Evolutionary conservation across 2,329 filamentous ascomycete genomes (phyloP).

Genomic region (Cladophialophora chaetospira): DNA sequence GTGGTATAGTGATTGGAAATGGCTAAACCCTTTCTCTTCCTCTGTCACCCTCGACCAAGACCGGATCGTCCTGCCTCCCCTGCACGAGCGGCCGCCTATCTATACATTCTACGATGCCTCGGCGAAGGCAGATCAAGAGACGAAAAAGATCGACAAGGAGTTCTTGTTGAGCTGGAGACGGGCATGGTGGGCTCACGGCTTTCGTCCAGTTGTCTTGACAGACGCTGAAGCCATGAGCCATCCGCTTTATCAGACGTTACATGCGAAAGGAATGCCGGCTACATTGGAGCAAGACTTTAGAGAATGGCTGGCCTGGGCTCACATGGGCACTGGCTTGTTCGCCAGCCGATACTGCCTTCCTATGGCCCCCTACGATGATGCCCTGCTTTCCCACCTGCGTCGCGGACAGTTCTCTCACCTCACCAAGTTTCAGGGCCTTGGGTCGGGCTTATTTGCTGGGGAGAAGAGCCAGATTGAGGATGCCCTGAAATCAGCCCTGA

Average conservation of each 20-base stretch:
- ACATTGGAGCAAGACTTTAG: slow-evolving; percentile 70
- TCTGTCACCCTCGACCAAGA: slow-evolving; percentile 78
- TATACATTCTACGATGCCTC: slow-evolving; percentile 89
- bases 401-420: slow-evolving; percentile 72
- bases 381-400: slow-evolving; percentile 70
- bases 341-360: slow-evolving; percentile 79
- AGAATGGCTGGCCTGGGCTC: slow-evolving; percentile 90
- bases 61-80: slow-evolving; percentile 77
- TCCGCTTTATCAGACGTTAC: slow-evolving; percentile 72
- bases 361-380: slow-evolving; percentile 75
- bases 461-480: slow-evolving; percentile 64
- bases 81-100: slow-evolving; percentile 69
- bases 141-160: slow-evolving; percentile 72
- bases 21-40: slow-evolving; percentile 86
- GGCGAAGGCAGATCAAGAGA: slow-evolving; percentile 62
- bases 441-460: slow-evolving; percentile 72
- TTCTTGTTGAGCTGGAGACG: slow-evolving; percentile 84
- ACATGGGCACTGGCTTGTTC: slow-evolving; percentile 82
- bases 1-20: slow-evolving; percentile 89
- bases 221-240: slow-evolving; percentile 80
- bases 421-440: slow-evolving; percentile 72
- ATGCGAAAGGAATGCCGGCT: slow-evolving; percentile 62
- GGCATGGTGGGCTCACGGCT: slow-evolving; percentile 95
- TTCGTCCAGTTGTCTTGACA: slow-evolving; percentile 79
- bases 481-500: slow-evolving; percentile 63